These are phyloP conservation scores for Ananas comosus DNA, from an alignment of 176 grass and related monocot species.

Conservation along the genomic window DNA sequence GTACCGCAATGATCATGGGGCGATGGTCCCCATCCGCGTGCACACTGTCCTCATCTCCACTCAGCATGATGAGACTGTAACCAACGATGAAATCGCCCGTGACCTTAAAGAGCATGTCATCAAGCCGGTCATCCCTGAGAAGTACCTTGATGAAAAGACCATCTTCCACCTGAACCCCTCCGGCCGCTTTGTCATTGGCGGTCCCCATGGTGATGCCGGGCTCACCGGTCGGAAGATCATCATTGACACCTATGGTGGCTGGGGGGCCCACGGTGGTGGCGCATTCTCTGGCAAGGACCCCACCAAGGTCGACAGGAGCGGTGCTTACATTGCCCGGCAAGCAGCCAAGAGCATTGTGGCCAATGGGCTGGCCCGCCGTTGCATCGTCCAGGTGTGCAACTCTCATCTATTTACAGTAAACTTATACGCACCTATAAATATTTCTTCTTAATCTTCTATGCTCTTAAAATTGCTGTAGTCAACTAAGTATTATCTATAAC, in stretches of 20 bases:
- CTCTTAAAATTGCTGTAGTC: no score
- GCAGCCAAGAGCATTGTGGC: conserved; percentile 44
- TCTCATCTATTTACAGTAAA: no score
- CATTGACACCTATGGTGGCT: conserved; percentile 43
- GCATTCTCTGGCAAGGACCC: conserved; percentile 51
- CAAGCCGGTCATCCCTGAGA: conserved; percentile 41
- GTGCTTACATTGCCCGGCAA: conserved; percentile 39
- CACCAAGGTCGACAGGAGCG: conserved; percentile 45
- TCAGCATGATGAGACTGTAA: conserved; percentile 45
- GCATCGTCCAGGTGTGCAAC: conserved; percentile 30
- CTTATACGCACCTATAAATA: no score
- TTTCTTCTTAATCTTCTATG: no score
- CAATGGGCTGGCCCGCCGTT: conserved; percentile 32
- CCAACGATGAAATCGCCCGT: conserved; percentile 33
- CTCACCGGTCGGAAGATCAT: conserved; percentile 50
- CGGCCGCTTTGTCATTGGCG: conserved; percentile 38
- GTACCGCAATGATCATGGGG: conserved; percentile 36
- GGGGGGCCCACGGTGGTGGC: conserved; percentile 43
- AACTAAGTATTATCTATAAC: no score
- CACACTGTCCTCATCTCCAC: conserved; percentile 54
- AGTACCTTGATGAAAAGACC: conserved; percentile 53
- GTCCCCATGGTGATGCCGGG: conserved; percentile 45
- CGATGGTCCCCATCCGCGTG: conserved; percentile 40
- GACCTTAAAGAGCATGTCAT: conserved; percentile 48
- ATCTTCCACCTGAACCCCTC: conserved; percentile 55